Conservation (phyloP, 1,139 yeast species). For the Pichia sp. region DNA sequence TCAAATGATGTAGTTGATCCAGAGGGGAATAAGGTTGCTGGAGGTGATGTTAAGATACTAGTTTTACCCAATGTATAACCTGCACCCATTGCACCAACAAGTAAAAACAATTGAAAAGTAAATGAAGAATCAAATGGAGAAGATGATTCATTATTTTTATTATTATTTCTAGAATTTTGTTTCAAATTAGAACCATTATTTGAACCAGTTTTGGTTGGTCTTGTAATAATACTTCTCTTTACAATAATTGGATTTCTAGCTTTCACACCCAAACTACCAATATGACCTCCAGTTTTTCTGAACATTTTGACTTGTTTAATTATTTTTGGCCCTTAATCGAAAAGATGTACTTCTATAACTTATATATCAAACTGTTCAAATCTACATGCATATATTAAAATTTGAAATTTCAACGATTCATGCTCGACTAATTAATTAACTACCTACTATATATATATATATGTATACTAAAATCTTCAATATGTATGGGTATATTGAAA, state of each 20-base stretch:
- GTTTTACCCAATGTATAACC: constrained; percentile 28
- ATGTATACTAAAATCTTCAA: too few relatives aligned
- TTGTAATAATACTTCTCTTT: constrained; percentile 7
- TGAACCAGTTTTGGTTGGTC: constrained; percentile 12
- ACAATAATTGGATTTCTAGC: neutral
- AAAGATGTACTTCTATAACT: too few relatives aligned
- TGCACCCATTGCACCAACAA: constrained; percentile 29
- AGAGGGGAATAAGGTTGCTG: constrained; percentile 25
- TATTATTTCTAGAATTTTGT: constrained; percentile 2
- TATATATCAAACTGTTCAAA: too few relatives aligned
- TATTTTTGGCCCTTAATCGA: neutral
- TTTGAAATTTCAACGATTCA: too few relatives aligned
- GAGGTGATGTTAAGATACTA: constrained; percentile 21
- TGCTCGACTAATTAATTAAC: too few relatives aligned
- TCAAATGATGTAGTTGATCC: constrained; percentile 23
- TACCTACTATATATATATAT: too few relatives aligned
- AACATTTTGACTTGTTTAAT: neutral
- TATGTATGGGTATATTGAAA: too few relatives aligned
- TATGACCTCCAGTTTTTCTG: neutral
- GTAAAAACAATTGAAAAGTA: constrained; percentile 25
- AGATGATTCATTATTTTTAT: constrained; percentile 8
- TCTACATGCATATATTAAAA: too few relatives aligned
- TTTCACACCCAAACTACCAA: neutral
- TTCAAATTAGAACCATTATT: constrained; percentile 6
- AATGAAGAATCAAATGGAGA: constrained; percentile 25